Percentiles rank a stretch among this genome's conserved stretches.
These are phyloP conservation scores for Coemansia umbellata DNA, from an alignment of 192 early-diverging fungal species.

Conservation along the genomic window DNA sequence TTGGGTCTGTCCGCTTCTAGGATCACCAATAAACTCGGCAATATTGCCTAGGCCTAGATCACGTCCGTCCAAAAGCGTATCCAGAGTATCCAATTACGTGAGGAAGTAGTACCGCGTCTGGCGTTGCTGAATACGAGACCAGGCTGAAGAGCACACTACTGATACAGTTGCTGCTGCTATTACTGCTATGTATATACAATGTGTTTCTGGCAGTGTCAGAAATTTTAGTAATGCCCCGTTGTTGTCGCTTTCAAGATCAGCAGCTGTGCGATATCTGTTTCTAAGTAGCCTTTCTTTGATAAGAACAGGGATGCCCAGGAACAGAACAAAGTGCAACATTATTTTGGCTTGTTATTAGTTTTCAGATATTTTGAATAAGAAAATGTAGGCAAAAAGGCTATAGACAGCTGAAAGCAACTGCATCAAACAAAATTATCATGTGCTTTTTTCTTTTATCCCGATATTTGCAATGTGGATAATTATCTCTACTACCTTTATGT, in stretches of 20 bases:
- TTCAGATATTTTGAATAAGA: neutral
- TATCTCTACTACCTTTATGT: no score
- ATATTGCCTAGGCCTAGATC: conserved; percentile 15
- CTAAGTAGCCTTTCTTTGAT: conserved; percentile 9
- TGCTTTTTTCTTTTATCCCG: no score
- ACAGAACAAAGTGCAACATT: conserved; percentile 21
- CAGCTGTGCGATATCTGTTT: conserved; percentile 16
- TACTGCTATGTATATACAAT: neutral
- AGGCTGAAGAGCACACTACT: conserved; percentile 4
- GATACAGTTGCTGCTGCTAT: neutral
- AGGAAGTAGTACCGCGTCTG: conserved; percentile 8
- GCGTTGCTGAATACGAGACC: conserved; percentile 3
- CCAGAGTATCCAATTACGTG: conserved; percentile 10
- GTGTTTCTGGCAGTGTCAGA: neutral
- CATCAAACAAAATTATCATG: no score
- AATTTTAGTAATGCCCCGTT: neutral
- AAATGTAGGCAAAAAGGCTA: neutral
- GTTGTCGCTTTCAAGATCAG: conserved; percentile 16
- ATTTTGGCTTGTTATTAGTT: neutral
- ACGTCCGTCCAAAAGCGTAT: conserved; percentile 11
- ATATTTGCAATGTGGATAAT: no score
- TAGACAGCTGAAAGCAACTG: no score
- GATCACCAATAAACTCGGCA: conserved; percentile 12
- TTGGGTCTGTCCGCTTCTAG: conserved; percentile 10
- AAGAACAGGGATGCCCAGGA: conserved; percentile 7